phyloP scores from a whole-genome alignment of 768 basidiomycete genomes.

The Lyophyllum semitale region DNA sequence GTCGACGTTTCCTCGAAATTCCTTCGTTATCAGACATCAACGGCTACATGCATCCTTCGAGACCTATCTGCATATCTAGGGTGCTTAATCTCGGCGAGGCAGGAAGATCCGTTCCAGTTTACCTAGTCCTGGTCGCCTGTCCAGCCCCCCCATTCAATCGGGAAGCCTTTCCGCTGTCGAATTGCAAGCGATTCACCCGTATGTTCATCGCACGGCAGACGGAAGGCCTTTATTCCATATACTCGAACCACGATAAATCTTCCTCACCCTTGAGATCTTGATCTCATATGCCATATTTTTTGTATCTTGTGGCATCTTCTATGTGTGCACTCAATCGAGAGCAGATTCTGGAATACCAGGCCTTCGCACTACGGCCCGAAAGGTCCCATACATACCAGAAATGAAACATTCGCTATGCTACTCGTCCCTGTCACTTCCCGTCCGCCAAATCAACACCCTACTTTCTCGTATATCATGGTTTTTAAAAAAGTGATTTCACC shows the following conservation, averaged over 20 bases:
- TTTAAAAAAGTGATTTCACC: background rate
- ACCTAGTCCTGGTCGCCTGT: background rate
- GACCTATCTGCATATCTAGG: background rate
- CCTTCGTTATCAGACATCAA: background rate
- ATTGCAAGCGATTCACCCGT: background rate
- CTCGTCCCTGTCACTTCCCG: too few relatives aligned
- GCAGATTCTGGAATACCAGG: background rate
- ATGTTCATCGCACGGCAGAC: background rate
- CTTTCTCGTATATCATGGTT: constrained; percentile 13
- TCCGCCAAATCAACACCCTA: background rate
- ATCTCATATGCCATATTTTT: background rate
- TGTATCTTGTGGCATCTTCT: background rate
- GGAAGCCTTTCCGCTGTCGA: background rate
- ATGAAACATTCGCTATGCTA: background rate
- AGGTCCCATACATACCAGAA: background rate
- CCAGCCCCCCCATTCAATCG: too few relatives aligned
- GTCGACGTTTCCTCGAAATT: background rate
- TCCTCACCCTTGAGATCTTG: background rate
- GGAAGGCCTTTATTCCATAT: background rate
- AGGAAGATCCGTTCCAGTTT: constrained; percentile 9
- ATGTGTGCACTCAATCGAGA: background rate
- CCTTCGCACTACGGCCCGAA: background rate
- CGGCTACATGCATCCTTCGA: background rate
- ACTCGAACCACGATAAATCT: background rate
- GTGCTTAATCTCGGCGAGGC: background rate